Evolutionary conservation across 2,329 filamentous ascomycete species (phyloP).

Genomic region (Arthroderma sp.): DNA sequence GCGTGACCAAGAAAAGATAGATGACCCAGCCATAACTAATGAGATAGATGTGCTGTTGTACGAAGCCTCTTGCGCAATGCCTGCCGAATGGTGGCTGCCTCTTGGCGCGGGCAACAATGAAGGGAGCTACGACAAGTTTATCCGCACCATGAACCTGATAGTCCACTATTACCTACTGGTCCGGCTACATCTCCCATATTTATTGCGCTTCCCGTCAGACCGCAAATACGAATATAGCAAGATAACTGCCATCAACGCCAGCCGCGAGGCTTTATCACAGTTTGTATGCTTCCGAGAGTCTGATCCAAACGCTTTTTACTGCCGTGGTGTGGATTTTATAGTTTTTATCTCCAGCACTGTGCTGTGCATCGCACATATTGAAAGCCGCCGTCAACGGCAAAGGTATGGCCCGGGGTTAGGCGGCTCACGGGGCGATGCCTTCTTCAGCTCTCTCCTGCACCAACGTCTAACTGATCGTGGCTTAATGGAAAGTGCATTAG

Average conservation of each 20-base stretch:
- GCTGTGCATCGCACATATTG: conserved; percentile 38
- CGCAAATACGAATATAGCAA: conserved; percentile 36
- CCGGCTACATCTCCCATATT: conserved; percentile 43
- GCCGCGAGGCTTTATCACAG: conserved; percentile 37
- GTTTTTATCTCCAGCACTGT: conserved; percentile 30
- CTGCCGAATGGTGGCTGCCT: conserved; percentile 37
- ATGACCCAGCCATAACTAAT: conserved; percentile 29
- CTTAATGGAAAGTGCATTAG: background rate
- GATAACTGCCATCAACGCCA: conserved; percentile 37
- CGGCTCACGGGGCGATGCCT: background rate
- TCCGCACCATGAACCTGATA: conserved; percentile 36
- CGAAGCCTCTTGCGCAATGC: conserved; percentile 29
- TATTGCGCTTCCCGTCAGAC: conserved; percentile 29
- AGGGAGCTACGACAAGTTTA: conserved; percentile 19
- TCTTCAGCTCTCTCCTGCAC: background rate
- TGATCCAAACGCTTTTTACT: conserved; percentile 27
- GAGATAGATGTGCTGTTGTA: conserved; percentile 36
- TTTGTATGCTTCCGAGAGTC: conserved; percentile 37
- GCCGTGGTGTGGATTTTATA: conserved; percentile 40
- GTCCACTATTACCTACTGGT: conserved; percentile 40
- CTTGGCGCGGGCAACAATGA: conserved; percentile 12
- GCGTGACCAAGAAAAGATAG: conserved; percentile 24
- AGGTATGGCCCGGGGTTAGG: background rate
- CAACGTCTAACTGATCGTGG: background rate
- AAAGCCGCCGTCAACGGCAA: conserved; percentile 17